Evolutionary conservation across 2,329 filamentous ascomycete species (phyloP), one percentile per base, ranked within the genome.

Genomic region (Zymoseptoria brevis): DNA sequence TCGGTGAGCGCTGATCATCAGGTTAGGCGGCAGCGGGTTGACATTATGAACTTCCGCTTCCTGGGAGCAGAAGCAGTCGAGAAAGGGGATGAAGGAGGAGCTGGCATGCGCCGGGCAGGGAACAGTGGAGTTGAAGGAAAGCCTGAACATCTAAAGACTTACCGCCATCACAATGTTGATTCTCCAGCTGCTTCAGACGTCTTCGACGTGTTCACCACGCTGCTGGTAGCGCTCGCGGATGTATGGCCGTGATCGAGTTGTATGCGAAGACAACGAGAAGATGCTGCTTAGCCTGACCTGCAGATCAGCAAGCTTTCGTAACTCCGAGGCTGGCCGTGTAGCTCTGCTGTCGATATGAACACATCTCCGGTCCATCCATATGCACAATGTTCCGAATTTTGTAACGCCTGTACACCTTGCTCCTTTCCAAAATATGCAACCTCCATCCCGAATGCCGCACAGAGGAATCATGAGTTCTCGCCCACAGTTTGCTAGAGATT

Each of bases 401-500:
- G 13, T 45, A 45, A 45, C 35, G 35, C 35, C 35, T 45, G 35
- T 45, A 45, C 35, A 45, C 35, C 35, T 45, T 45, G 35, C 35
- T 45, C 35, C 35, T 45, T 16, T n/a, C 35, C 26, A 29, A 45
- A 45, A 45, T 45, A 16, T 16, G 35, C 35, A 45, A 45, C 16
- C 35, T 16, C 35, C 16, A 45, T 16, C 35, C 35, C 16, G 13
- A 45, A 45, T 45, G 35, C 35, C 13, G 13, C 13, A 45, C 13
- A n/a, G 2, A 45, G 11, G 11, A 5, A n/a, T 61, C 29, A 61
- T 61, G 59, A 57, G 57, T 55, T 61, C 22, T 61, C 59, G 13
- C 59, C 59, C n/a, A 61, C 59, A 29, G 59, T 61, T 58, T 61
- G 56, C 59, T 61, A 50, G 2, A 49, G 26, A 19, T n/a, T n/a